These are phyloP conservation scores for Ceratocystis albifundus DNA, from an alignment of 2,329 filamentous ascomycete species.

Conservation along the genomic window DNA sequence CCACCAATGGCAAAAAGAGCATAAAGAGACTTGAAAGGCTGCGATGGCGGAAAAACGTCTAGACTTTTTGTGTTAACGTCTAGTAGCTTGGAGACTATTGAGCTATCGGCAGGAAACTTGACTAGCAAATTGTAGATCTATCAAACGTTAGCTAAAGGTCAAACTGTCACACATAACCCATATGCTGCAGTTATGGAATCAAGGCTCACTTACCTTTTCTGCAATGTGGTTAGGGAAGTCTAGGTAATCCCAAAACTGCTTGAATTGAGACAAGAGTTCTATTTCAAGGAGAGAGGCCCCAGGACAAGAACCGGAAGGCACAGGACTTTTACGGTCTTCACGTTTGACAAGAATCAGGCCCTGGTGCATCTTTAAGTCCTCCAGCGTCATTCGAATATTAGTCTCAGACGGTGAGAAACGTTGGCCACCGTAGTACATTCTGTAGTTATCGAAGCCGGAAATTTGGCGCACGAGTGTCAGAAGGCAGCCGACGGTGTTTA, in stretches of 20 bases:
- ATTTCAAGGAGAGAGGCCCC: constrained; percentile 56
- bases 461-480: constrained; percentile 53
- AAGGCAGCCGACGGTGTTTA: constrained; percentile 60
- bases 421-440: constrained; percentile 57
- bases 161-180: not conserved
- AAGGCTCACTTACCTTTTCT: constrained; percentile 42
- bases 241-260: constrained; percentile 71
- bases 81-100: constrained; percentile 48
- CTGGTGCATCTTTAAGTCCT: constrained; percentile 54
- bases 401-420: constrained; percentile 50
- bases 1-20: constrained; percentile 55
- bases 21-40: constrained; percentile 64
- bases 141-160: not conserved
- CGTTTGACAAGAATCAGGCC: constrained; percentile 54
- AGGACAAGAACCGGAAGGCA: constrained; percentile 31
- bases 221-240: constrained; percentile 59
- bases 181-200: constrained; percentile 23
- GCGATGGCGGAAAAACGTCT: constrained; percentile 55
- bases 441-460: constrained; percentile 67
- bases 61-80: constrained; percentile 41
- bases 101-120: constrained; percentile 56
- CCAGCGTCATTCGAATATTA: constrained; percentile 50
- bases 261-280: constrained; percentile 71
- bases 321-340: constrained; percentile 39
- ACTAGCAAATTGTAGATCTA: constrained; percentile 60